A percentile compares a stretch with the other conserved stretches of the same genome.
Conservation (phyloP, 306 rosid species). For the Hippophae rhamnoides region DNA sequence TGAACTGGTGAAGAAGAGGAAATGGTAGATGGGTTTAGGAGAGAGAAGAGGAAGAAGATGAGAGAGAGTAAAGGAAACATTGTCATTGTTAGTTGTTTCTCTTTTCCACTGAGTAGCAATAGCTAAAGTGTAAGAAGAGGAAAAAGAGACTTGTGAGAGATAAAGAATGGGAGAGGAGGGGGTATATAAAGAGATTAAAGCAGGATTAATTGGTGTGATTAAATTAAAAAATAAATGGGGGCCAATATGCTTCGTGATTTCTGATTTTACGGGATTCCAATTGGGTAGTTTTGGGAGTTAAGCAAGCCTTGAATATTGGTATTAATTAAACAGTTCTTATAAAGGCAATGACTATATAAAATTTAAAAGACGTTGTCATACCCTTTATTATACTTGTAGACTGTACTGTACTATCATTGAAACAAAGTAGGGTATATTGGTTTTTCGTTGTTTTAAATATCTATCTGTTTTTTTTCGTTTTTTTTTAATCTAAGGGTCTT, state of each 20-base stretch:
- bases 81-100: too few relatives aligned
- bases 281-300: slow-evolving; percentile 72
- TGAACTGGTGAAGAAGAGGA: slow-evolving; percentile 34
- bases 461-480: too few relatives aligned
- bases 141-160: slow-evolving; percentile 3
- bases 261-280: slow-evolving; percentile 55
- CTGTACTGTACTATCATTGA: too few relatives aligned
- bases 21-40: slow-evolving; percentile 37
- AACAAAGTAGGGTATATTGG: too few relatives aligned
- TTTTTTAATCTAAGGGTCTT: too few relatives aligned
- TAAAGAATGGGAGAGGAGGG: slow-evolving; percentile 1
- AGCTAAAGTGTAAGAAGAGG: too few relatives aligned
- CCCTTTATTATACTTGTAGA: too few relatives aligned
- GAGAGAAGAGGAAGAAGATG: slow-evolving; percentile 32
- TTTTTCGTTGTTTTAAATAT: too few relatives aligned
- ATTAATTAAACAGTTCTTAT: too few relatives aligned
- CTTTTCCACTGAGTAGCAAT: too few relatives aligned
- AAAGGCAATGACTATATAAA: too few relatives aligned
- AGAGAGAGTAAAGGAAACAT: slow-evolving; percentile 13
- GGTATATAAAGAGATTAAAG: slow-evolving; percentile 55
- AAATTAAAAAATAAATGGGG: slow-evolving; percentile 55
- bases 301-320: slow-evolving; percentile 49
- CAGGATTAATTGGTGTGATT: slow-evolving; percentile 50
- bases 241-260: slow-evolving; percentile 51
- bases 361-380: too few relatives aligned